Percentiles rank a stretch among this genome's conserved stretches.
Evolutionary conservation across 352 stramenopile species (phyloP).

Genomic region (Phytophthora sojae): DNA sequence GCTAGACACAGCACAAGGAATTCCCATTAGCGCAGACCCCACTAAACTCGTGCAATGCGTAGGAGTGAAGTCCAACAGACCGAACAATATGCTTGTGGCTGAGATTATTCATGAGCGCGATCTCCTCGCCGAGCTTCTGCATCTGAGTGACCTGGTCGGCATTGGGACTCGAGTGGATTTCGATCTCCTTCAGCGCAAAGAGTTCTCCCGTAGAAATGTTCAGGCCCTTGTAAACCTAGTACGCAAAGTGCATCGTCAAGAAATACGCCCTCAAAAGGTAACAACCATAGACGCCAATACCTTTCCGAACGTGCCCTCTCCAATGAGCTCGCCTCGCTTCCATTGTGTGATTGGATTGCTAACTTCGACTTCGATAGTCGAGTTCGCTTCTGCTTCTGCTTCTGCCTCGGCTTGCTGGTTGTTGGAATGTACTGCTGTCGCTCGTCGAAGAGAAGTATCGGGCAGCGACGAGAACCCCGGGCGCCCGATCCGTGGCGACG

Average conservation of each 20-base stretch:
- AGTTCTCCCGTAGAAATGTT: constrained; percentile 93
- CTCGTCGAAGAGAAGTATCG: constrained; percentile 24
- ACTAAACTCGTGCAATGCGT: background rate
- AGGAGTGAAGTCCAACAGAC: constrained; percentile 38
- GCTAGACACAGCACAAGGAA: constrained; percentile 29
- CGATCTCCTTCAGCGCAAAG: constrained; percentile 92
- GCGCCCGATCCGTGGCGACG: constrained; percentile 55
- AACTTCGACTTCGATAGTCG: constrained; percentile 1
- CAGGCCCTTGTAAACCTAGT: constrained; percentile 94
- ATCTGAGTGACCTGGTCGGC: constrained; percentile 66
- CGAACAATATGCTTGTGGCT: constrained; percentile 96
- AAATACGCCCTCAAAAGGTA: too few relatives aligned
- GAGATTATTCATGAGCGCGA: constrained; percentile 95
- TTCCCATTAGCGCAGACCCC: constrained; percentile 23
- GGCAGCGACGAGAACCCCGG: constrained; percentile 35
- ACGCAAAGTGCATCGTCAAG: too few relatives aligned
- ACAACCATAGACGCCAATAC: constrained; percentile 18
- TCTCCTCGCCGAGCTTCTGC: constrained; percentile 89
- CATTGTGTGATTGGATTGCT: constrained; percentile 79
- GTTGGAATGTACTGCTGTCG: constrained; percentile 12
- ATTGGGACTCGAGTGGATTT: constrained; percentile 69
- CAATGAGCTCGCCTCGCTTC: constrained; percentile 95
- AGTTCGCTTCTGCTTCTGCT: constrained; percentile 2
- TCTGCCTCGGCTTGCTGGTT: constrained; percentile 23
- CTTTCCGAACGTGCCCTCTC: constrained; percentile 94